These are phyloP conservation scores for Crithidia acanthocephali DNA, from an alignment of 208 protist species.

Conservation along the genomic window DNA sequence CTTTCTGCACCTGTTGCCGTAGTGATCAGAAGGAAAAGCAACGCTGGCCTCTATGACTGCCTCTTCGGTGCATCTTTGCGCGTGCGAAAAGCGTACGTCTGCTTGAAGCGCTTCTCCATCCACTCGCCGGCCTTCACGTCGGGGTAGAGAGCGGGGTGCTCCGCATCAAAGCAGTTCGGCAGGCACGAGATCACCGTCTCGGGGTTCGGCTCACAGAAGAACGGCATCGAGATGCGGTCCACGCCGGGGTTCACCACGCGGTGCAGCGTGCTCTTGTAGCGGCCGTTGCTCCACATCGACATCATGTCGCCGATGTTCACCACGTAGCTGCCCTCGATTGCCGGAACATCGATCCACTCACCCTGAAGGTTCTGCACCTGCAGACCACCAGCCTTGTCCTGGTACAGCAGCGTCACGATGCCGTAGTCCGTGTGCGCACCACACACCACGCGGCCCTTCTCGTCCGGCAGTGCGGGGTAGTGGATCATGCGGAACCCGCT, in stretches of 20 bases:
- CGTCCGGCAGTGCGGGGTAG: slow-evolving; percentile 61
- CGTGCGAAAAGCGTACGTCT: slow-evolving; percentile 74
- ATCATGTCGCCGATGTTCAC: slow-evolving; percentile 93
- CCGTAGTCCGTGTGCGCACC: slow-evolving; percentile 87
- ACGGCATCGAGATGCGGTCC: slow-evolving; percentile 83
- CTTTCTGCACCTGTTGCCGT: too few species aligned
- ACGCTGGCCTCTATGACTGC: too few species aligned
- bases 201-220: slow-evolving; percentile 84
- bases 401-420: slow-evolving; percentile 82
- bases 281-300: slow-evolving; percentile 79
- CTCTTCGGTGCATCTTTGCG: too few species aligned
- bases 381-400: slow-evolving; percentile 60
- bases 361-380: slow-evolving; percentile 62
- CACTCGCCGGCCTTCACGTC: slow-evolving; percentile 60
- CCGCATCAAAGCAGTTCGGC: slow-evolving; percentile 61
- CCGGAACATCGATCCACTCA: slow-evolving; percentile 72
- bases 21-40: too few species aligned
- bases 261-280: slow-evolving; percentile 77
- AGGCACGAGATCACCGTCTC: slow-evolving; percentile 66
- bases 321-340: slow-evolving; percentile 67
- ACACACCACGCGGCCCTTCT: slow-evolving; percentile 53
- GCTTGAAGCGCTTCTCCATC: slow-evolving; percentile 71
- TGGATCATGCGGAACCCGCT: slow-evolving; percentile 82
- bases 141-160: slow-evolving; percentile 63
- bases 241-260: slow-evolving; percentile 72